A percentile compares a stretch with the other conserved stretches of the same genome.
Conservation (phyloP, 2,329 filamentous ascomycete genomes). For the Monilinia fructigena region DNA sequence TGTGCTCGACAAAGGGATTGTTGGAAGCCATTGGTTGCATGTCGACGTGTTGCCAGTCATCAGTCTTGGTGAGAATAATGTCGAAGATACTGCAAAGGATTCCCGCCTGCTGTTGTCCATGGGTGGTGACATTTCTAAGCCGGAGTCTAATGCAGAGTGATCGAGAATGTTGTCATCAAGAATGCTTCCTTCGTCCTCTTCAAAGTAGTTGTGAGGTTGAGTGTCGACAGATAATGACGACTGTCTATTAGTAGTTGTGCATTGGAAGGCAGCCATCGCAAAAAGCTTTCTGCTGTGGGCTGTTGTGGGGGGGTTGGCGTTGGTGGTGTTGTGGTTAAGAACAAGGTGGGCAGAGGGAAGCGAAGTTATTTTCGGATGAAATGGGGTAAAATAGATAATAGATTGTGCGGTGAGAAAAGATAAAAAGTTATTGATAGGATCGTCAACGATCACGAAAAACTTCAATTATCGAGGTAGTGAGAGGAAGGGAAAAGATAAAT, state of each 20-base stretch:
- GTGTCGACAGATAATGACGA: slow-evolving; percentile 40
- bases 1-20: slow-evolving; percentile 58
- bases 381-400: slow-evolving; percentile 26
- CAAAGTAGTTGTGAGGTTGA: slow-evolving; percentile 52
- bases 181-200: slow-evolving; percentile 59
- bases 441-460: slow-evolving; percentile 25
- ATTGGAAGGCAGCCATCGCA: slow-evolving; percentile 39
- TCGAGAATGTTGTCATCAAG: slow-evolving; percentile 62
- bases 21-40: slow-evolving; percentile 64
- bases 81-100: slow-evolving; percentile 58
- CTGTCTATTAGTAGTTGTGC: slow-evolving; percentile 39
- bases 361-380: slow-evolving; percentile 28
- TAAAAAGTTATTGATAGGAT: slow-evolving; percentile 27
- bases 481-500: slow-evolving; percentile 26
- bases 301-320: slow-evolving; percentile 22
- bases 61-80: slow-evolving; percentile 64
- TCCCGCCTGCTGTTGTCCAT: slow-evolving; percentile 63
- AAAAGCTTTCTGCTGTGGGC: slow-evolving; percentile 27
- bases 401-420: slow-evolving; percentile 27
- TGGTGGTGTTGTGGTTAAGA: slow-evolving; percentile 21
- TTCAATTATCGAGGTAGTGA: slow-evolving; percentile 33
- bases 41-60: slow-evolving; percentile 63
- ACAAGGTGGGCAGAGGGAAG: slow-evolving; percentile 29
- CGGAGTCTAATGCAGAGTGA: slow-evolving; percentile 58
- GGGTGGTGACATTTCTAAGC: slow-evolving; percentile 61